These are phyloP conservation scores for Buddleja alternifolia DNA, from an alignment of 257 asterid species.

Conservation along the genomic window DNA sequence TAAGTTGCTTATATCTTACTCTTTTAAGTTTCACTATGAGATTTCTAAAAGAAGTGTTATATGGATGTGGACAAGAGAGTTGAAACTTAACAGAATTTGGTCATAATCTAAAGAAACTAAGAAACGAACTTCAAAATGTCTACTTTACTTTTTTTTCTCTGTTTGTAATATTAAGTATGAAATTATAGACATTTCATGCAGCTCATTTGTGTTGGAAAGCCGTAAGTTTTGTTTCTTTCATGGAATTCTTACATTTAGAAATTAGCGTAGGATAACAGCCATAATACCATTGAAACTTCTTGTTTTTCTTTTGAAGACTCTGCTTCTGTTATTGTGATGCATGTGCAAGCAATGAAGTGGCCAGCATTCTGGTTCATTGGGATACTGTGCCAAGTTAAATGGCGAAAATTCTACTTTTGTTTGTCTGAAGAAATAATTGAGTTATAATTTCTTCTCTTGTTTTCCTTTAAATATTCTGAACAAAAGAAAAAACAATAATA, in stretches of 20 bases:
- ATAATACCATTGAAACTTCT: neutral
- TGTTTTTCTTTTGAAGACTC: constrained; percentile 3
- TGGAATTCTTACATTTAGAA: constrained; percentile 16
- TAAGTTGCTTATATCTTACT: constrained; percentile 47
- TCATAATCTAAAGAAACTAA: constrained; percentile 11
- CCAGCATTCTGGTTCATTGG: constrained; percentile 13
- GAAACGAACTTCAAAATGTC: constrained; percentile 3
- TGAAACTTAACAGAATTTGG: constrained; percentile 2
- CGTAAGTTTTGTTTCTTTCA: constrained; percentile 6
- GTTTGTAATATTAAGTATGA: neutral
- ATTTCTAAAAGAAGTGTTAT: constrained; percentile 9
- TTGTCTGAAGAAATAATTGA: no score
- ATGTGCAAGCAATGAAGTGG: constrained; percentile 20
- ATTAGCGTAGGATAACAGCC: constrained; percentile 6
- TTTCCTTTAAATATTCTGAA: no score
- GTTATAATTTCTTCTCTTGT: no score
- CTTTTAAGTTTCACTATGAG: constrained; percentile 16
- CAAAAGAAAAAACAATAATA: no score
- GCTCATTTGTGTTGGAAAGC: constrained; percentile 12
- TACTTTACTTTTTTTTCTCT: neutral
- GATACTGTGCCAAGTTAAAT: constrained; percentile 7
- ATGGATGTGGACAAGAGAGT: constrained; percentile 7
- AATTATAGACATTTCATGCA: neutral
- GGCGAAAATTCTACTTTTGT: neutral
- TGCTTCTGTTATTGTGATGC: neutral